Base-by-base conservation (phyloP, 305 asterid species). In the Ajuga reptans region DNA sequence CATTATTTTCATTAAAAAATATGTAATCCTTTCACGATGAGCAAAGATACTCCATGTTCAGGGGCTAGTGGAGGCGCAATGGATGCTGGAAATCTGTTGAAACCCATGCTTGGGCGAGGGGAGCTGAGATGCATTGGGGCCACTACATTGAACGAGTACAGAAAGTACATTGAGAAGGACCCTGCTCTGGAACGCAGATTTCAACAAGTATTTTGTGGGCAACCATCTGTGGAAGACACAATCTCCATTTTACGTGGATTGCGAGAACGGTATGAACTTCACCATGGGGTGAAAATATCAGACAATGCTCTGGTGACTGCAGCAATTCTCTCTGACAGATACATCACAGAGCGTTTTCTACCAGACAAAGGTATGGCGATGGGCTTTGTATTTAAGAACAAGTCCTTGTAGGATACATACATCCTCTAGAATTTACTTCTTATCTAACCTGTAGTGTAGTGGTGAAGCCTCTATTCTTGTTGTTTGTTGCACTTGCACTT, bases 111-210 rank as follows among this genome's bases (percentile, higher is more conserved):
- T 71, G 92, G 95, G 39, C 82, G 95, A 46, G 92, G 95, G 65
- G 90, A 86, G 72, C 92, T 86, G n/a, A 84, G 92, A 79, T 88
- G 95, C 80, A 88, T 88, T 36, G 95, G 92, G 54, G 95, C 95
- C 64, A 88, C 95, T 67, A 88, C 95, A 2, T 82, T 88, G 66
- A 88, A 84, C 41, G 95, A 88, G 66, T 88, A 88, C 76, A 77
- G 95, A 70, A 88, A 83, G 76, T 88, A 88, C 84, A 83, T 88
- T 72, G 95, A 88, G 81, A 88, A 88, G 83, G 95, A 88, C 78
- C 95, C 92, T 73, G 92, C 95, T 39, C 72, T 88, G 74, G 95
- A 88, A 68, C 91, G 95, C 59, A 83, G 95, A 77, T 88, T 88
- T 71, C 95, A 88, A 75, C 95, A 88, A 79, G 95, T 88, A 64